phyloP scores from a whole-genome alignment of 2,329 filamentous ascomycete species.

The Cadophora malorum region DNA sequence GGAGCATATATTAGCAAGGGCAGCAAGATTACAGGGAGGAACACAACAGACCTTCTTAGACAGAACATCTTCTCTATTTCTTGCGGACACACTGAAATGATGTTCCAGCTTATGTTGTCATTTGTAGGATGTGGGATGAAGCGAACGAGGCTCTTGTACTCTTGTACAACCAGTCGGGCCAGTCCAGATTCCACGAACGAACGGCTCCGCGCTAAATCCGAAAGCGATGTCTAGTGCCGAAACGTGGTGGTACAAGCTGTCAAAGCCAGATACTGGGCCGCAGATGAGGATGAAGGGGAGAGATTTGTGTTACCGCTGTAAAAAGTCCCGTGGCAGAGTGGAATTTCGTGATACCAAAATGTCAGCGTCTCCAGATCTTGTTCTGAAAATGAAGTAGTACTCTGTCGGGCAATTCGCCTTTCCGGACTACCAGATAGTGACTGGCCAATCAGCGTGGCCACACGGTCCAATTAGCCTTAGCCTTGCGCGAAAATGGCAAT shows the following conservation, averaged over 20 bases:
- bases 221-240: neutral
- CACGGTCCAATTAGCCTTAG: conserved; percentile 18
- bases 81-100: conserved; percentile 22
- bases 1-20: conserved; percentile 33
- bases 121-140: conserved; percentile 24
- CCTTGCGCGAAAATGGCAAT: conserved; percentile 17
- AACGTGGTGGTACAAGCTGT: conserved; percentile 9
- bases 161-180: no score
- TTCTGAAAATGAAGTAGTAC: no score
- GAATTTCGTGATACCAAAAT: conserved; percentile 9
- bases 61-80: conserved; percentile 61
- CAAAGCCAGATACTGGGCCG: neutral
- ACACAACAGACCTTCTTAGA: conserved; percentile 58
- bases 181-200: no score
- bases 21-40: conserved; percentile 2
- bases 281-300: neutral
- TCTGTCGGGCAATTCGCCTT: neutral
- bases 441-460: conserved; percentile 18
- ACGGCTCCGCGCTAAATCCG: neutral
- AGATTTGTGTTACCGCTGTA: neutral
- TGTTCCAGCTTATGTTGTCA: conserved; percentile 36
- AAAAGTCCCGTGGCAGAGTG: conserved; percentile 23
- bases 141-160: conserved; percentile 11
- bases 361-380: conserved; percentile 17
- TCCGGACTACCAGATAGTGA: neutral